Evolutionary conservation across 306 rosid genomes (phyloP).

Genomic region (Neltuma alba): DNA sequence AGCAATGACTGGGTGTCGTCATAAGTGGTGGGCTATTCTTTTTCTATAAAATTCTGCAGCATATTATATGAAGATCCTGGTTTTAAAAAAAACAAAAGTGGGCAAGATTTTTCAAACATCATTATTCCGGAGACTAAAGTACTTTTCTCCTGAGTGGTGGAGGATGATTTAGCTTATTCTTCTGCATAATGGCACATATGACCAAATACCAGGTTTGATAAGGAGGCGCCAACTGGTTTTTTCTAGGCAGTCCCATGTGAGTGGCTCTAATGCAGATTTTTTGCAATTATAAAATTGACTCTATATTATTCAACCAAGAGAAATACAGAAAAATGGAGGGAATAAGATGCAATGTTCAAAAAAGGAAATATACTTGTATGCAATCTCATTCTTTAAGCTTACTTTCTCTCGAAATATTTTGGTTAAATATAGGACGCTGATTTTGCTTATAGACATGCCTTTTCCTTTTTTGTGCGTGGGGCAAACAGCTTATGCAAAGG

Average conservation of each 20-base stretch:
- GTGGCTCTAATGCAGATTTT: neutral
- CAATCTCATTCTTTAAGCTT: neutral
- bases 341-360: neutral
- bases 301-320: neutral
- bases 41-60: conserved; percentile 18
- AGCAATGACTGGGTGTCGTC: conserved; percentile 18
- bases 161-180: conserved; percentile 27
- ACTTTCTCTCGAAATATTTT: neutral
- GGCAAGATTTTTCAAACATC: conserved; percentile 16
- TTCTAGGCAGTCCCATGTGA: neutral
- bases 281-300: neutral
- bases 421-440: neutral
- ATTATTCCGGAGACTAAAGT: conserved; percentile 31
- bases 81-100: conserved; percentile 3
- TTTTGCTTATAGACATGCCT: neutral
- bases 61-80: conserved; percentile 31
- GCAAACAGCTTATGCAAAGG: neutral
- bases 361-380: neutral
- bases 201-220: conserved; percentile 10
- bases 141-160: conserved; percentile 34
- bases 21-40: neutral
- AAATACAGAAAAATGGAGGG: neutral
- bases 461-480: neutral
- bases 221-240: conserved; percentile 26
- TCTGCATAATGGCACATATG: conserved; percentile 12